Evolutionary conservation across 495 filamentous ascomycete species (phyloP).

Genomic region (Elaphomyces granulatus): DNA sequence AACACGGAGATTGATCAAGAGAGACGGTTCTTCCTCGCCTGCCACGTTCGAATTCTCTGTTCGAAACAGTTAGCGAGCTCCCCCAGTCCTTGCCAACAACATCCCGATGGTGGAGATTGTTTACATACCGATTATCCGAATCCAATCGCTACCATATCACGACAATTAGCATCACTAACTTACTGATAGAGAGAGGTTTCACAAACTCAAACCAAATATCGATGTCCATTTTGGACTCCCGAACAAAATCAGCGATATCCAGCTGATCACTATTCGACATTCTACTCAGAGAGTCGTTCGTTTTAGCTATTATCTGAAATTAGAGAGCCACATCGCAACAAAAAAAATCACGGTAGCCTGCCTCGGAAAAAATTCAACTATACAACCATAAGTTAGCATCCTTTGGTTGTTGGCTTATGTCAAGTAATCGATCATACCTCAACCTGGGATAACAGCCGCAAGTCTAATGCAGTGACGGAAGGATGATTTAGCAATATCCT

Average conservation of each 20-base stretch:
- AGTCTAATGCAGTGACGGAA: slow-evolving; percentile 28
- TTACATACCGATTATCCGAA: slow-evolving; percentile 27
- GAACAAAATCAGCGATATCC: slow-evolving; percentile 26
- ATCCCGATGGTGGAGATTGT: background rate
- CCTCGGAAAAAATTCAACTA: slow-evolving; percentile 32
- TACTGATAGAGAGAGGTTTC: background rate
- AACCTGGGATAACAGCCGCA: slow-evolving; percentile 37
- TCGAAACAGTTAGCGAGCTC: background rate
- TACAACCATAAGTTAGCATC: too few species aligned
- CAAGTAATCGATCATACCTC: slow-evolving; percentile 29
- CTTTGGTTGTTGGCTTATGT: too few species aligned
- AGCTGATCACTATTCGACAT: slow-evolving; percentile 12
- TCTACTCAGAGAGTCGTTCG: slow-evolving; percentile 19
- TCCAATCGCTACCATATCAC: slow-evolving; percentile 23
- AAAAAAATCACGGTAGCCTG: slow-evolving; percentile 6
- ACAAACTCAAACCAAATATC: slow-evolving; percentile 34
- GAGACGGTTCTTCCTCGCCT: slow-evolving; percentile 22
- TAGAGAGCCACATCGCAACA: background rate
- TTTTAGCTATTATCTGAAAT: slow-evolving; percentile 13
- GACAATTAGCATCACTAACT: background rate
- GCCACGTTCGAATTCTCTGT: slow-evolving; percentile 13
- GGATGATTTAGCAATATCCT: slow-evolving; percentile 30
- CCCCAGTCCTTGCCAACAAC: background rate
- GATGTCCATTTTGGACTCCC: slow-evolving; percentile 31
- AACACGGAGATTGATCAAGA: slow-evolving; percentile 25